Evolutionary conservation across 371 early-diverging fungal species (phyloP).

Genomic region (Umbelopsis sp.): DNA sequence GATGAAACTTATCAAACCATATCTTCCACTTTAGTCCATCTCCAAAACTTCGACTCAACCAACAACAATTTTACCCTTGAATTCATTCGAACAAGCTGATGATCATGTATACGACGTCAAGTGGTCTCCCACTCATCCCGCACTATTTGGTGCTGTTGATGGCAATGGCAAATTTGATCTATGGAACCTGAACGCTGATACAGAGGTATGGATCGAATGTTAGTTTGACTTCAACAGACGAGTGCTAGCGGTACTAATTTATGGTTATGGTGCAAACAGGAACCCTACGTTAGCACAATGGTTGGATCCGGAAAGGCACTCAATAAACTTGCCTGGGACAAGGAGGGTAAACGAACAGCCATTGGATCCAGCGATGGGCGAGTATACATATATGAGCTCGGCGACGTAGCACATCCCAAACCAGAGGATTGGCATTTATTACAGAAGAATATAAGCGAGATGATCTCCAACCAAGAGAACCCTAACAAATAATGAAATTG

Average conservation of each 20-base stretch:
- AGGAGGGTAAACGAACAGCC: constrained; percentile 81
- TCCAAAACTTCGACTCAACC: constrained; percentile 65
- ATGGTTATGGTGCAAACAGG: constrained; percentile 27
- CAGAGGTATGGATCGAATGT: constrained; percentile 61
- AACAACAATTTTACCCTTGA: constrained; percentile 69
- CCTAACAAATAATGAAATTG: constrained; percentile 21
- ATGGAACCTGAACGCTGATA: constrained; percentile 90
- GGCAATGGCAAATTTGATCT: constrained; percentile 88
- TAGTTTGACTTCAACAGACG: constrained; percentile 6
- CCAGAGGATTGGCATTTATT: constrained; percentile 73
- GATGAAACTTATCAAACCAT: neutral
- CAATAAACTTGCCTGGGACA: constrained; percentile 93
- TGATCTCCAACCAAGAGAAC: constrained; percentile 62
- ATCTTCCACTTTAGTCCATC: constrained; percentile 43
- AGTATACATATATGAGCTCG: constrained; percentile 89
- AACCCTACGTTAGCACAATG: constrained; percentile 70
- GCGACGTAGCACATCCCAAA: constrained; percentile 75
- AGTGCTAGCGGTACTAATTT: neutral
- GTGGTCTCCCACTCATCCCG: constrained; percentile 96
- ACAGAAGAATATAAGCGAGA: constrained; percentile 68
- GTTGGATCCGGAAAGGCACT: constrained; percentile 79
- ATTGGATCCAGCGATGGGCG: constrained; percentile 89
- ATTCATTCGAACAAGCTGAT: constrained; percentile 89
- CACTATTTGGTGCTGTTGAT: constrained; percentile 91
- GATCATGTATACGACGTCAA: constrained; percentile 96